Percentiles rank a stretch among this genome's conserved stretches.
phyloP scores from a whole-genome alignment of 257 asterid species.

The Plantago elongata region DNA sequence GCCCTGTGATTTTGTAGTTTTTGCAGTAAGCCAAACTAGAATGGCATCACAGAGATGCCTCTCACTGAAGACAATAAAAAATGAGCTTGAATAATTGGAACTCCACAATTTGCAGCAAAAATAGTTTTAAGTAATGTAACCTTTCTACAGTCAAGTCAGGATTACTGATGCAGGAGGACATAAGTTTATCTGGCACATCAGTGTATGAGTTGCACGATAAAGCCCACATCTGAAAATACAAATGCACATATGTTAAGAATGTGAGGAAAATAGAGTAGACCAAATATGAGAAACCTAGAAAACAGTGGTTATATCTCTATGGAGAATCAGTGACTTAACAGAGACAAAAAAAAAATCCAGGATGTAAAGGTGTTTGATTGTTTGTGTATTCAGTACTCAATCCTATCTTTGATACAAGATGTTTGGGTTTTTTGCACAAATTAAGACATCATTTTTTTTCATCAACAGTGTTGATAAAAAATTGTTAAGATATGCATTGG shows the following conservation, averaged over 20 bases:
- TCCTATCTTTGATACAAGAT: too few species aligned
- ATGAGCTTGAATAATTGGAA: constrained; percentile 15
- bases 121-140: constrained; percentile 29
- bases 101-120: constrained; percentile 4
- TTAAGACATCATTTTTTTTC: too few species aligned
- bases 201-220: constrained; percentile 43
- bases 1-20: constrained; percentile 29
- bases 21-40: constrained; percentile 59
- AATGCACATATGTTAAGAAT: constrained; percentile 17
- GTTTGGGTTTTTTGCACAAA: too few species aligned
- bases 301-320: too few species aligned
- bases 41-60: constrained; percentile 63
- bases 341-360: too few species aligned
- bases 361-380: too few species aligned
- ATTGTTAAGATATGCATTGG: too few species aligned
- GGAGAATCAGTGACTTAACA: too few species aligned
- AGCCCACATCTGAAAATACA: constrained; percentile 65
- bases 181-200: constrained; percentile 46
- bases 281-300: too few species aligned
- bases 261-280: neutral
- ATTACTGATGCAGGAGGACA: constrained; percentile 50
- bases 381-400: too few species aligned
- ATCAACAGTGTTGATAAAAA: too few species aligned
- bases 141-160: constrained; percentile 72
- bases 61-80: constrained; percentile 46